Evolutionary conservation across 139 green algal genomes (phyloP).

Genomic region (Chlorella sp.): DNA sequence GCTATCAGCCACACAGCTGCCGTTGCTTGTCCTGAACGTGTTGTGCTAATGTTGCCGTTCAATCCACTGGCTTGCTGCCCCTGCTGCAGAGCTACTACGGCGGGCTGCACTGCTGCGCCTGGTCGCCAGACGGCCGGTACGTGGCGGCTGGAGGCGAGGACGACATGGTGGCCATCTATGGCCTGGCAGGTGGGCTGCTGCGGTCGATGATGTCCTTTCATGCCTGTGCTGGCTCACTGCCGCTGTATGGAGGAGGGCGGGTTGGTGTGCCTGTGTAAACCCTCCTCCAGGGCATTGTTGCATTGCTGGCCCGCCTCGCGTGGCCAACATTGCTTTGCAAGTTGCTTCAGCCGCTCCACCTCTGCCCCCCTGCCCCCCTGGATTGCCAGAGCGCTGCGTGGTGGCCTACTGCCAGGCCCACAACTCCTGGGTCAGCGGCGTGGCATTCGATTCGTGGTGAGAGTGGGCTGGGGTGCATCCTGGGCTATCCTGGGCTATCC

Average conservation of each 20-base stretch:
- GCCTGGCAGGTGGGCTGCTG: slow-evolving; percentile 69
- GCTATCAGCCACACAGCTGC: too few relatives aligned
- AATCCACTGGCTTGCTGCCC: not conserved
- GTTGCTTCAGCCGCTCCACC: not conserved
- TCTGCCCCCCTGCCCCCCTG: not conserved
- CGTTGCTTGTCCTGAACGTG: too few relatives aligned
- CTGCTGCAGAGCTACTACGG: slow-evolving; percentile 87
- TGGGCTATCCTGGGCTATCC: too few relatives aligned
- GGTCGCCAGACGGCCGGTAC: slow-evolving; percentile 82
- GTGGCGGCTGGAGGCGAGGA: slow-evolving; percentile 92
- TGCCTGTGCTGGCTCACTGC: slow-evolving; percentile 40
- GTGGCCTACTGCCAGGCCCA: slow-evolving; percentile 87
- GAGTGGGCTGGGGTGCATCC: too few relatives aligned
- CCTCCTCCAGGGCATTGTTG: too few relatives aligned
- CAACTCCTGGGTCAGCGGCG: slow-evolving; percentile 77
- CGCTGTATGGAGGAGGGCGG: too few relatives aligned
- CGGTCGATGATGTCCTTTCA: slow-evolving; percentile 94
- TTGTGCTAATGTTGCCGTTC: too few relatives aligned
- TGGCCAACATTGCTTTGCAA: not conserved
- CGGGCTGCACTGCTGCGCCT: slow-evolving; percentile 87
- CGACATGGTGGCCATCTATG: slow-evolving; percentile 90
- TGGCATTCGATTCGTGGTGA: slow-evolving; percentile 81
- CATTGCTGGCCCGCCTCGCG: too few relatives aligned
- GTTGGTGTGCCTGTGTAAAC: not conserved
- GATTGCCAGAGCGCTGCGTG: slow-evolving; percentile 49